Conservation (phyloP, 768 basidiomycete genomes). For the Podaxis mareebaensis region DNA sequence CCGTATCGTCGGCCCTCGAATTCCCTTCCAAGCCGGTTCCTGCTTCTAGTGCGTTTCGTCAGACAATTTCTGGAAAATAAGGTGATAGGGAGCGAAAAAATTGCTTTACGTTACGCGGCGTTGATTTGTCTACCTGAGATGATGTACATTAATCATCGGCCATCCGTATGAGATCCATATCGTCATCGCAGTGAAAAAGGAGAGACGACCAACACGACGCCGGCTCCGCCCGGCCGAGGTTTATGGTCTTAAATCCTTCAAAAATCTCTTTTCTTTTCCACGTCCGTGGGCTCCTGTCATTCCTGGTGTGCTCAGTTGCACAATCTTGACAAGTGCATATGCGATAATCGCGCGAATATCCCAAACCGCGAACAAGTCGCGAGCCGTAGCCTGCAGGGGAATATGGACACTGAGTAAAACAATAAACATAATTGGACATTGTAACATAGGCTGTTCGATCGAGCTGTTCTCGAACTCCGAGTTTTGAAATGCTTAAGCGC, state of each 20-base stretch:
- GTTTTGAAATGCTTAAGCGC: background rate
- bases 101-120: background rate
- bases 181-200: too few relatives aligned
- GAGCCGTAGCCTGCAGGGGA: background rate
- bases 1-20: background rate
- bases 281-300: background rate
- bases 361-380: background rate
- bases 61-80: background rate
- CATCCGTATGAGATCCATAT: too few relatives aligned
- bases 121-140: too few relatives aligned
- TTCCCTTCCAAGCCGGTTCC: background rate
- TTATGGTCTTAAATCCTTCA: background rate
- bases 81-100: background rate
- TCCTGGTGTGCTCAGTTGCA: background rate
- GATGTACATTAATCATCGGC: too few relatives aligned
- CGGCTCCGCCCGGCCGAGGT: too few relatives aligned
- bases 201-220: too few relatives aligned
- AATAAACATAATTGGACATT: background rate
- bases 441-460: background rate
- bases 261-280: background rate
- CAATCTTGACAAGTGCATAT: background rate
- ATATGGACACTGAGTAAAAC: background rate
- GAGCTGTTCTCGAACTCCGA: conserved; percentile 1
- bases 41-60: background rate
- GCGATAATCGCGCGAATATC: conserved; percentile 8